A percentile compares a stretch with the other conserved stretches of the same genome.
Conservation (phyloP, 1,284 basidiomycete genomes). For the Neolentinus lepideus region DNA sequence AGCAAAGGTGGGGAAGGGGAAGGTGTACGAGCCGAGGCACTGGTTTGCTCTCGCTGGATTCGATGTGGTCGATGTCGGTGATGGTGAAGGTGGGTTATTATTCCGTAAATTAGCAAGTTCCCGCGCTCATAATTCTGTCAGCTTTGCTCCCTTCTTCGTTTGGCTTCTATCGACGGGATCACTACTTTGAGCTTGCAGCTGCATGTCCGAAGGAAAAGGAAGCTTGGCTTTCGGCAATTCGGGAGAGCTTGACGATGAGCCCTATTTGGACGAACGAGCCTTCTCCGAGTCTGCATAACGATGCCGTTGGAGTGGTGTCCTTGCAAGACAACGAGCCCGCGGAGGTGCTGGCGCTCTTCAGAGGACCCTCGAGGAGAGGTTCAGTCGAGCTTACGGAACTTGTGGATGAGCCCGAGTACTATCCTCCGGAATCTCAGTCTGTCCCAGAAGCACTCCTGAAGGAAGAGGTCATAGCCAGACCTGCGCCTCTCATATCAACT, state of each 20-base stretch:
- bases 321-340: conserved; percentile 9
- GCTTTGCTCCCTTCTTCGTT: conserved; percentile 78
- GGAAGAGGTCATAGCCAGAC: conserved; percentile 10
- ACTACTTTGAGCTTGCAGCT: conserved; percentile 79
- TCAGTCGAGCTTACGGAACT: conserved; percentile 1
- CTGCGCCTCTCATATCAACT: conserved; percentile 14
- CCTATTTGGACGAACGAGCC: conserved; percentile 53
- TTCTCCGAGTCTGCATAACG: conserved; percentile 45
- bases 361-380: background rate
- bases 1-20: conserved; percentile 78
- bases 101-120: background rate
- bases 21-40: conserved; percentile 77
- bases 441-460: conserved; percentile 7
- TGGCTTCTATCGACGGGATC: conserved; percentile 57
- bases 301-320: conserved; percentile 15
- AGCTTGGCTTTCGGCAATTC: conserved; percentile 72
- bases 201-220: conserved; percentile 79
- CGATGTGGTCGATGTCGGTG: conserved; percentile 61
- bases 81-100: conserved; percentile 52
- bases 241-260: conserved; percentile 30
- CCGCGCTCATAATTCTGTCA: conserved; percentile 20
- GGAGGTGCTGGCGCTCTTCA: background rate
- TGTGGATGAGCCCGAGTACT: background rate
- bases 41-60: conserved; percentile 78
- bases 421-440: background rate